Percentiles rank a stretch among this genome's conserved stretches.
These are phyloP conservation scores for Furcasterigmium furcatum DNA, from an alignment of 2,329 filamentous ascomycete genomes.

Conservation along the genomic window DNA sequence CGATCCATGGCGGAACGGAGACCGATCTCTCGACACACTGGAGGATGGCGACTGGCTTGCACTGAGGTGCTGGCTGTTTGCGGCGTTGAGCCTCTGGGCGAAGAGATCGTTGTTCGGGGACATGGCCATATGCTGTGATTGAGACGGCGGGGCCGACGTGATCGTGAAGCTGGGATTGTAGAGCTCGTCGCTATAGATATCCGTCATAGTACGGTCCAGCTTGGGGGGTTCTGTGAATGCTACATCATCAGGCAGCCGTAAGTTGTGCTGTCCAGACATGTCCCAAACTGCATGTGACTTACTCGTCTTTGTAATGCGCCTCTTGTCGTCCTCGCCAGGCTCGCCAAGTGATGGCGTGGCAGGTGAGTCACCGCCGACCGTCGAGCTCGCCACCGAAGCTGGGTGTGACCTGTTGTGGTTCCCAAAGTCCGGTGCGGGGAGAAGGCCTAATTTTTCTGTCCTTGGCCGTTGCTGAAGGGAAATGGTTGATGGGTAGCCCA, in stretches of 20 bases:
- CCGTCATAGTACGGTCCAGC: constrained; percentile 81
- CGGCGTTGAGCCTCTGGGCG: constrained; percentile 72
- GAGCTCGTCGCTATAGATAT: constrained; percentile 79
- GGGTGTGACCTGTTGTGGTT: constrained; percentile 43
- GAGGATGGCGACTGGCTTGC: constrained; percentile 51
- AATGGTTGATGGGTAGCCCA: constrained; percentile 36
- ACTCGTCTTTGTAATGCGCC: constrained; percentile 30
- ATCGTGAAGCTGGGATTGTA: constrained; percentile 69
- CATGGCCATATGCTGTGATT: constrained; percentile 40
- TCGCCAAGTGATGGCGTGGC: constrained; percentile 52
- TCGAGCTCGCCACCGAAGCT: constrained; percentile 54
- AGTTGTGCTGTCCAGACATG: no score
- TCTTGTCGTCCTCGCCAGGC: constrained; percentile 38
- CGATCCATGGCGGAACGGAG: constrained; percentile 76
- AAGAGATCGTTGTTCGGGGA: constrained; percentile 62
- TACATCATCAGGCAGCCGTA: background rate
- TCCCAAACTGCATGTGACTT: background rate
- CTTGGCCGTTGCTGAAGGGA: constrained; percentile 31
- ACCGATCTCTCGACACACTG: constrained; percentile 59
- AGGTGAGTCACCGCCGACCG: constrained; percentile 55
- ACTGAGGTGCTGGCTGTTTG: constrained; percentile 69
- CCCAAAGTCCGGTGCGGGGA: constrained; percentile 43
- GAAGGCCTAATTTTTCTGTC: constrained; percentile 33
- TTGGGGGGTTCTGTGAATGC: constrained; percentile 58
- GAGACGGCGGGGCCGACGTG: constrained; percentile 48